phyloP scores from a whole-genome alignment of 2,329 filamentous ascomycete species.

The Aspergillus viridinutans region DNA sequence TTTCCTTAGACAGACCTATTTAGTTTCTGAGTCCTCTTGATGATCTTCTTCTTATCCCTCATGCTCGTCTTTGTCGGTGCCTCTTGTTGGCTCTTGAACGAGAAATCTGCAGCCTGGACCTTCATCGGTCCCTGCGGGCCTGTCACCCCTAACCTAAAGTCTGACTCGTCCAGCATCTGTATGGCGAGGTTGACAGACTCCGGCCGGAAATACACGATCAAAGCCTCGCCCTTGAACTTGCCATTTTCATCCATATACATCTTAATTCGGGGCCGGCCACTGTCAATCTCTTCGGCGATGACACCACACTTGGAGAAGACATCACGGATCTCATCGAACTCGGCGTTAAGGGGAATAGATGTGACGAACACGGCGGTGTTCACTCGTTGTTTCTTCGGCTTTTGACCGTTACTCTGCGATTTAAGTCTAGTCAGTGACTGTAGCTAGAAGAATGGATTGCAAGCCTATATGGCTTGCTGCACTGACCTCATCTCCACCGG shows the following conservation, averaged over 20 bases:
- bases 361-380: conserved; percentile 94
- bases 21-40: conserved; percentile 84
- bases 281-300: conserved; percentile 91
- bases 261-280: conserved; percentile 82
- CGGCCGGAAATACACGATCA: conserved; percentile 91
- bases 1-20: conserved; percentile 51
- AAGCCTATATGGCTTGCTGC: background rate
- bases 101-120: conserved; percentile 80
- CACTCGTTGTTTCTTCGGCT: conserved; percentile 48
- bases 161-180: conserved; percentile 52
- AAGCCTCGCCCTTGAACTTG: conserved; percentile 86
- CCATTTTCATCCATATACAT: conserved; percentile 80
- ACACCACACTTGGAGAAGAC: conserved; percentile 87
- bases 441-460: background rate
- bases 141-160: conserved; percentile 65
- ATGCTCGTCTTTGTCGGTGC: conserved; percentile 49
- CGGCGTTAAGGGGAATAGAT: conserved; percentile 74
- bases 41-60: conserved; percentile 82
- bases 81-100: conserved; percentile 85
- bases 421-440: background rate
- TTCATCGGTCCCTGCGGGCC: conserved; percentile 61
- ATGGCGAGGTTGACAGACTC: conserved; percentile 73
- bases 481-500: conserved; percentile 49
- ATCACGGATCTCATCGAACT: conserved; percentile 73
- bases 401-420: conserved; percentile 27